Conservation (phyloP, 2,329 filamentous ascomycete species). For the Cadophora sp. region DNA sequence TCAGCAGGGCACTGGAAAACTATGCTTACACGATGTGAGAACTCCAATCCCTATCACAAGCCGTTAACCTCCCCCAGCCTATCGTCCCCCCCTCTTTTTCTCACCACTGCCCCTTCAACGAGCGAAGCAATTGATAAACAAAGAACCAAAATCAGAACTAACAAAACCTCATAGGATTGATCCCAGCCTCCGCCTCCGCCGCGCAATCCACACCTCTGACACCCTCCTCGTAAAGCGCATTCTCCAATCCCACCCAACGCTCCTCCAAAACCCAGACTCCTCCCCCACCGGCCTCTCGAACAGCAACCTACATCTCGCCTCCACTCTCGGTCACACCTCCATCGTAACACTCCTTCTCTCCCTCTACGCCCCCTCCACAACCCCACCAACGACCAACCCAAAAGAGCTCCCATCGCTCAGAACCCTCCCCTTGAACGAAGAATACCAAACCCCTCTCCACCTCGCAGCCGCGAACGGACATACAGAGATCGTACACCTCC, state of each 20-base stretch:
- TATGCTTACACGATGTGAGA: conserved; percentile 31
- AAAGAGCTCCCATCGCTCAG: conserved; percentile 14
- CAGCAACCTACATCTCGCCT: conserved; percentile 83
- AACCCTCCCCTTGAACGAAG: conserved; percentile 73
- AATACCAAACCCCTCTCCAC: conserved; percentile 83
- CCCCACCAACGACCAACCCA: conserved; percentile 16
- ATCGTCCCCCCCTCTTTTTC: neutral
- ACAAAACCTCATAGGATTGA: conserved; percentile 67
- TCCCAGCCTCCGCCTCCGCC: conserved; percentile 76
- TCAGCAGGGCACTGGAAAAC: neutral
- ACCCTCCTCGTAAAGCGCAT: conserved; percentile 76
- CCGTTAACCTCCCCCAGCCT: neutral
- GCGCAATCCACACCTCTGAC: conserved; percentile 80
- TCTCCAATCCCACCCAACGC: conserved; percentile 71
- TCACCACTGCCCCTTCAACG: neutral
- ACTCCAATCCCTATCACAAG: neutral
- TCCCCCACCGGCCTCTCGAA: conserved; percentile 71
- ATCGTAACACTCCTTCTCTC: conserved; percentile 75
- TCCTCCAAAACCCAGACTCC: conserved; percentile 81
- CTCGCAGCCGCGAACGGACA: conserved; percentile 74
- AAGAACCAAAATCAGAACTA: too few relatives aligned
- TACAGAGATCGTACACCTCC: conserved; percentile 74
- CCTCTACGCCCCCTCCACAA: conserved; percentile 62
- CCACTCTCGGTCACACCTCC: conserved; percentile 71
- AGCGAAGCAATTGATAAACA: neutral